Conservation (phyloP, 257 asterid genomes). For the Coffea canephora region DNA sequence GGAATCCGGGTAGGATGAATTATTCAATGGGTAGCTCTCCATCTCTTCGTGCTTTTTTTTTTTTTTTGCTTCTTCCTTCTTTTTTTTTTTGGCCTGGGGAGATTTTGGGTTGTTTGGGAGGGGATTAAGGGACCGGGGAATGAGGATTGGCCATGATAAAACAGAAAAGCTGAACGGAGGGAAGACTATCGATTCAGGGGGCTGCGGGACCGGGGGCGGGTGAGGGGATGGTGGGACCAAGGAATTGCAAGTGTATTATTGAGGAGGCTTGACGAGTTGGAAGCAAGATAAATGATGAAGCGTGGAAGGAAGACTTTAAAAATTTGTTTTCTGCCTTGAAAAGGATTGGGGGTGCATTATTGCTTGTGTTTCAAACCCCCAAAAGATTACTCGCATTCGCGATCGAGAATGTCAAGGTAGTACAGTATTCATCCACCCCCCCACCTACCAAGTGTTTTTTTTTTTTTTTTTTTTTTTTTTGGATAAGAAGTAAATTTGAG, state of each 20-base stretch:
- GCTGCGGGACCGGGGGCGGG: neutral
- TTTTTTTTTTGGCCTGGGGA: neutral
- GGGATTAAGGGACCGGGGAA: neutral
- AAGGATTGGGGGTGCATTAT: neutral
- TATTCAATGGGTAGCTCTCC: slow-evolving; percentile 31
- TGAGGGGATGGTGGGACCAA: slow-evolving; percentile 13
- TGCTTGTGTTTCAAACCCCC: too few species aligned
- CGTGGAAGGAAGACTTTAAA: slow-evolving; percentile 18
- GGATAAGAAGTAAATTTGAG: too few species aligned
- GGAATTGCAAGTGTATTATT: slow-evolving; percentile 8
- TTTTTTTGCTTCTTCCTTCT: neutral
- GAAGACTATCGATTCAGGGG: neutral
- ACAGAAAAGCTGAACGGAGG: neutral
- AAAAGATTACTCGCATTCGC: too few species aligned
- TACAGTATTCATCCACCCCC: too few species aligned
- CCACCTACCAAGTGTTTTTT: too few species aligned
- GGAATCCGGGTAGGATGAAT: slow-evolving; percentile 40
- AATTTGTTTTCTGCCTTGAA: neutral
- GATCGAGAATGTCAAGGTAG: too few species aligned
- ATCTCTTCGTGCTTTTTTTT: slow-evolving; percentile 1
- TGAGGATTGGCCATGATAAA: slow-evolving; percentile 6
- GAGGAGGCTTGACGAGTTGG: neutral
- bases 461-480: too few species aligned
- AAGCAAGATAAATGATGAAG: slow-evolving; percentile 24
- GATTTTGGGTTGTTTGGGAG: neutral